A percentile compares a stretch with the other conserved stretches of the same genome.
Evolutionary conservation across 495 filamentous ascomycete species (phyloP).

Genomic region (Lichenothelia convexa): DNA sequence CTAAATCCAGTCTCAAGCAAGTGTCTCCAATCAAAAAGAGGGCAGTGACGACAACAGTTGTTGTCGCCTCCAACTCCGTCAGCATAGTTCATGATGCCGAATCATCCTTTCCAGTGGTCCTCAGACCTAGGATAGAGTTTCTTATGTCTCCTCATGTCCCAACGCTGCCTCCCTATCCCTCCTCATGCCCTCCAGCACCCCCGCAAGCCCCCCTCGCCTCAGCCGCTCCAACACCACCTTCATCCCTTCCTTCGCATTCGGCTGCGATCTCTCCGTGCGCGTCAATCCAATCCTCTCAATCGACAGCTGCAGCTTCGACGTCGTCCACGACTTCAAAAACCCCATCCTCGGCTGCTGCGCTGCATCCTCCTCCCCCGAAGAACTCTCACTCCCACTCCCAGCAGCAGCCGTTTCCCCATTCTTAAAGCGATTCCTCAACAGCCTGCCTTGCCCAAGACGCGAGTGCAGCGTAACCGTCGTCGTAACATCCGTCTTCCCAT

Average conservation of each 20-base stretch:
- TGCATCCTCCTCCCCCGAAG: conserved; percentile 28
- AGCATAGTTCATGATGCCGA: no score
- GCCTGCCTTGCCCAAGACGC: conserved; percentile 53
- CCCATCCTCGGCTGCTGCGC: conserved; percentile 35
- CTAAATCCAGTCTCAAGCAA: no score
- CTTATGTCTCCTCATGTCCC: neutral
- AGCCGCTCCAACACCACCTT: conserved; percentile 77
- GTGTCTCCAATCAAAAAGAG: no score
- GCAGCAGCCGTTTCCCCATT: conserved; percentile 14
- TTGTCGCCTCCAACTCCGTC: no score
- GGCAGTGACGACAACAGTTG: no score
- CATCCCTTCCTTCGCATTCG: conserved; percentile 90
- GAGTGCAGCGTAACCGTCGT: conserved; percentile 77
- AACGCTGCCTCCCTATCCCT: conserved; percentile 35
- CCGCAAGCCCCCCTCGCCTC: conserved; percentile 64
- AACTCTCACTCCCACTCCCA: conserved; percentile 8
- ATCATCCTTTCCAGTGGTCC: no score
- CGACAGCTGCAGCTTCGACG: conserved; percentile 61
- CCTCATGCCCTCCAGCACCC: conserved; percentile 69
- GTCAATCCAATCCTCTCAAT: conserved; percentile 80
- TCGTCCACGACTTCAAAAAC: conserved; percentile 57
- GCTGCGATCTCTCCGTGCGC: conserved; percentile 62
- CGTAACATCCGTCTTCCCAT: conserved; percentile 58
- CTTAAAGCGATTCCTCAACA: conserved; percentile 35
- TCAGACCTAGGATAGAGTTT: no score